phyloP scores from a whole-genome alignment of 176 grass and related monocot genomes.

The Lolium perenne region DNA sequence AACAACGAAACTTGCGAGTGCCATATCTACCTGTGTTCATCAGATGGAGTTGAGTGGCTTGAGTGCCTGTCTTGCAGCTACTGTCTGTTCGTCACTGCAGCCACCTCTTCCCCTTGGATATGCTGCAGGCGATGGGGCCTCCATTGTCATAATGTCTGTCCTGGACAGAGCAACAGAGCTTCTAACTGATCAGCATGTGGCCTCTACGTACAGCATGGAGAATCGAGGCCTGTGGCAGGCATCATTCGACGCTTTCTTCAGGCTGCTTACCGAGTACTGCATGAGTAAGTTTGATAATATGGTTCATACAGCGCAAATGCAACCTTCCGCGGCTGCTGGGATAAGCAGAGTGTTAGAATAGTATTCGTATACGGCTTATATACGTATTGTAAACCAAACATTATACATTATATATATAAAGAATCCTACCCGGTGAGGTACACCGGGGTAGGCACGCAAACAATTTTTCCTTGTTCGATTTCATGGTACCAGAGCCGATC shows the following conservation, averaged over 20 bases:
- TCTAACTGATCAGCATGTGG: constrained; percentile 51
- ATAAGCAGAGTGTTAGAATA: no score
- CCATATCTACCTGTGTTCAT: constrained; percentile 48
- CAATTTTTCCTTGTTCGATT: no score
- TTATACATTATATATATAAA: no score
- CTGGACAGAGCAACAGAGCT: constrained; percentile 70
- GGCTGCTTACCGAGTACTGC: constrained; percentile 68
- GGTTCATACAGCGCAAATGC: constrained; percentile 49
- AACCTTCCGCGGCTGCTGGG: constrained; percentile 27
- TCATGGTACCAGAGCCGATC: no score
- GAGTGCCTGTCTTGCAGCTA: constrained; percentile 85
- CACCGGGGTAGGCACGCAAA: no score
- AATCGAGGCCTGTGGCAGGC: constrained; percentile 73
- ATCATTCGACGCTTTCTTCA: constrained; percentile 78
- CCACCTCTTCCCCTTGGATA: constrained; percentile 71
- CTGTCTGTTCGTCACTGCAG: constrained; percentile 73
- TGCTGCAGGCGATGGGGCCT: constrained; percentile 68
- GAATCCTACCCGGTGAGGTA: no score
- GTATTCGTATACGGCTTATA: no score
- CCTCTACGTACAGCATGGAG: constrained; percentile 44
- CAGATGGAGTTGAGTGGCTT: constrained; percentile 69
- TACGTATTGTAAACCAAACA: no score
- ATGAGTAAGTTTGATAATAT: constrained; percentile 66
- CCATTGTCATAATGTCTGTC: constrained; percentile 68
- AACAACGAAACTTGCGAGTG: constrained; percentile 53